phyloP scores from a whole-genome alignment of 371 early-diverging fungal genomes.

The Gilbertella persicaria region DNA sequence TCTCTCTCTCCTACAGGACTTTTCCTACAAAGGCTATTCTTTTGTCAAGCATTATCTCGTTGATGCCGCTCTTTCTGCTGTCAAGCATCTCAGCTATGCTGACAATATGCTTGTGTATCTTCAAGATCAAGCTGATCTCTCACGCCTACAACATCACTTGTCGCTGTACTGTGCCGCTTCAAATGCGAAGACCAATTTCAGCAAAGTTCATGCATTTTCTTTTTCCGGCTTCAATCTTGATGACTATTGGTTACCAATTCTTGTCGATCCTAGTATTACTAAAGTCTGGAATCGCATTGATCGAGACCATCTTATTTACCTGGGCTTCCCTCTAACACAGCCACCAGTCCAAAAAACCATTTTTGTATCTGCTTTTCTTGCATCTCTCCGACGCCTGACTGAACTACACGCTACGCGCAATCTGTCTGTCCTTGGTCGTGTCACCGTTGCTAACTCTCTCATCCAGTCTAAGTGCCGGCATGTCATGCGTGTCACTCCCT shows the following conservation, averaged over 20 bases:
- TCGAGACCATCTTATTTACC: too few species aligned
- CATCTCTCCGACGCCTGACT: too few species aligned
- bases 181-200: slow-evolving; percentile 9
- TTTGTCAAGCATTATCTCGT: too few species aligned
- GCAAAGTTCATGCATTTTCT: slow-evolving; percentile 6
- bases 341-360: too few species aligned
- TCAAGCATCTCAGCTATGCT: background rate
- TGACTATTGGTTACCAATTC: background rate
- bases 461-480: slow-evolving; percentile 8
- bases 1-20: background rate
- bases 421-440: slow-evolving; percentile 13
- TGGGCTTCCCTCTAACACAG: background rate
- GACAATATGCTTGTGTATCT: background rate
- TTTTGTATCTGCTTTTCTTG: too few species aligned
- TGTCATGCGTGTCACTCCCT: background rate
- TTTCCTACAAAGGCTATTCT: too few species aligned
- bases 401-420: too few species aligned
- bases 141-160: background rate
- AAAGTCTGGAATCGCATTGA: too few species aligned
- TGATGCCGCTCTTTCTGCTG: background rate
- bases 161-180: background rate
- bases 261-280: background rate
- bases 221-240: background rate
- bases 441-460: slow-evolving; percentile 13
- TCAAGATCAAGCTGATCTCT: background rate